Conservation (phyloP, 2,329 filamentous ascomycete species). For the Thermochaetoides dissita region DNA sequence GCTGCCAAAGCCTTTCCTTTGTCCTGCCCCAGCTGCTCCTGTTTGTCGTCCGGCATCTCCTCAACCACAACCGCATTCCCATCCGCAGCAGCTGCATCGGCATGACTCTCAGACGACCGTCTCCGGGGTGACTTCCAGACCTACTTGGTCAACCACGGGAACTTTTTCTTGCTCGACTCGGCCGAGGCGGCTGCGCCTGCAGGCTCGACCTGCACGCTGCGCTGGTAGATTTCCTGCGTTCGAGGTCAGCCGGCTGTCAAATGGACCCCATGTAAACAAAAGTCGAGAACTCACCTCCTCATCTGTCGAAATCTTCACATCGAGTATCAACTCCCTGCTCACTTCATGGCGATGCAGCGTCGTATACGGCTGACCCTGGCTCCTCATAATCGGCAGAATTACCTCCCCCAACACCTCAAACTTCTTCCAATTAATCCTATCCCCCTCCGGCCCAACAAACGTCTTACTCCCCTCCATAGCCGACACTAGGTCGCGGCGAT, state of each 20-base stretch:
- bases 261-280: conserved; percentile 7
- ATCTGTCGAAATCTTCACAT: conserved; percentile 68
- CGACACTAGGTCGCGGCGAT: conserved; percentile 76
- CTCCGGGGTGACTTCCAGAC: too few species aligned
- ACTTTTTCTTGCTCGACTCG: conserved; percentile 48
- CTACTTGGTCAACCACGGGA: conserved; percentile 47
- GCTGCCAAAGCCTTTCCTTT: too few species aligned
- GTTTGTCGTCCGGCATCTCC: too few species aligned
- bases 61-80: too few species aligned
- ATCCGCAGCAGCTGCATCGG: too few species aligned
- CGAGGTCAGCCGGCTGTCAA: conserved; percentile 1
- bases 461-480: conserved; percentile 88
- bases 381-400: conserved; percentile 77
- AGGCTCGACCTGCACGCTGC: conserved; percentile 46
- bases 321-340: conserved; percentile 61
- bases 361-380: conserved; percentile 71
- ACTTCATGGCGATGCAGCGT: conserved; percentile 56
- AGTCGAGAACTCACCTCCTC: conserved; percentile 56
- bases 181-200: conserved; percentile 25
- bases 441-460: conserved; percentile 58
- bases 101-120: too few species aligned
- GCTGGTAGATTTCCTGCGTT: conserved; percentile 47
- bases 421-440: conserved; percentile 92
- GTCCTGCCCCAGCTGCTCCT: too few species aligned
- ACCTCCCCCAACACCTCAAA: conserved; percentile 94